A percentile compares a stretch with the other conserved stretches of the same genome.
phyloP scores from a whole-genome alignment of 768 basidiomycete species.

The Collybia nuda region DNA sequence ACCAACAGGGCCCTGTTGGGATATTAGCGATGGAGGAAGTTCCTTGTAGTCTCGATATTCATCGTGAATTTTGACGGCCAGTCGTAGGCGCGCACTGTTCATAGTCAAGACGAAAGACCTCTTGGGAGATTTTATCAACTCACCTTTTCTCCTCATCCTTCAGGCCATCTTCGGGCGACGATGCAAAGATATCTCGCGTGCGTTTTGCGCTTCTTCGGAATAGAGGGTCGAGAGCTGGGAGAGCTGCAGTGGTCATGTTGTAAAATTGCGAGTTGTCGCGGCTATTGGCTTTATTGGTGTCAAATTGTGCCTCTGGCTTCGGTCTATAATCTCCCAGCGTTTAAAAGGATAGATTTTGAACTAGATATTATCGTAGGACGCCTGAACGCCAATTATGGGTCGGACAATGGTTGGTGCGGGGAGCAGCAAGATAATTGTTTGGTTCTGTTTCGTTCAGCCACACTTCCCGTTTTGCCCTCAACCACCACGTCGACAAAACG shows the following conservation, averaged over 20 bases:
- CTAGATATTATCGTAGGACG: neutral
- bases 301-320: too few species aligned
- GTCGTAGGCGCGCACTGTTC: conserved; percentile 62
- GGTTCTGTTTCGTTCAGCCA: conserved; percentile 16
- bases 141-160: conserved; percentile 75
- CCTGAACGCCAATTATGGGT: conserved; percentile 4
- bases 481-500: conserved; percentile 16
- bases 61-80: conserved; percentile 84
- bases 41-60: conserved; percentile 88
- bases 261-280: neutral
- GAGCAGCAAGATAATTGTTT: conserved; percentile 17
- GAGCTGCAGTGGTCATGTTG: conserved; percentile 43
- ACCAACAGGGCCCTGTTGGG: conserved; percentile 80
- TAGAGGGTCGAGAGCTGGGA: conserved; percentile 68
- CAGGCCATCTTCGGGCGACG: conserved; percentile 57
- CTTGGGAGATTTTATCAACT: conserved; percentile 10
- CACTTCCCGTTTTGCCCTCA: conserved; percentile 11
- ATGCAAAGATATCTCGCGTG: conserved; percentile 69
- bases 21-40: conserved; percentile 76
- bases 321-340: neutral
- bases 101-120: neutral
- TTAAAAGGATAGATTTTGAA: neutral
- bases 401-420: conserved; percentile 6
- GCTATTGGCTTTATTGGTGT: too few species aligned
- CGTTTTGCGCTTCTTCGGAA: conserved; percentile 66